phyloP scores from a whole-genome alignment of 176 grass and related monocot genomes.

The Eremochloa ophiuroides region DNA sequence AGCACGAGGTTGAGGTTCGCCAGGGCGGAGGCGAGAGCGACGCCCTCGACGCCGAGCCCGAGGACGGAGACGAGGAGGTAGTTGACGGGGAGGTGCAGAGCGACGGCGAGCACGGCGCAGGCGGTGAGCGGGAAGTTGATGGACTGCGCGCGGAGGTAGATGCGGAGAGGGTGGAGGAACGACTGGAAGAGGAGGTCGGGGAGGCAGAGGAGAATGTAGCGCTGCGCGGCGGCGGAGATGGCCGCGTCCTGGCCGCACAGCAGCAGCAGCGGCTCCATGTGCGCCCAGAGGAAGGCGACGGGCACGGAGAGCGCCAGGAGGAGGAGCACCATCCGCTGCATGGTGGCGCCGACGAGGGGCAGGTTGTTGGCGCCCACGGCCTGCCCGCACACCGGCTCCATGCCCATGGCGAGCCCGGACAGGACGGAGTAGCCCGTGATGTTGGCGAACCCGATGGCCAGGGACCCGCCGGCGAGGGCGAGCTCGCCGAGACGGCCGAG shows the following conservation, averaged over 20 bases:
- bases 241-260: slow-evolving; percentile 69
- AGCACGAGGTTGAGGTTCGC: slow-evolving; percentile 85
- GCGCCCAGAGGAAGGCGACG: slow-evolving; percentile 62
- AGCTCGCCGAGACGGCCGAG: slow-evolving; percentile 79
- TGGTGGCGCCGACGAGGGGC: slow-evolving; percentile 60
- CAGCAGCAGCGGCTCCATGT: slow-evolving; percentile 78
- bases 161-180: slow-evolving; percentile 85
- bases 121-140: slow-evolving; percentile 75
- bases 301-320: slow-evolving; percentile 61
- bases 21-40: slow-evolving; percentile 66
- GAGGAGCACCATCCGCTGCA: slow-evolving; percentile 73
- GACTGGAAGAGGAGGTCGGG: slow-evolving; percentile 91
- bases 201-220: slow-evolving; percentile 69
- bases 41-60: slow-evolving; percentile 59
- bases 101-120: slow-evolving; percentile 60
- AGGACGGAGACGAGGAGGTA: slow-evolving; percentile 66
- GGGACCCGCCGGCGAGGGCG: slow-evolving; percentile 78
- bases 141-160: slow-evolving; percentile 88
- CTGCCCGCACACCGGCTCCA: slow-evolving; percentile 97
- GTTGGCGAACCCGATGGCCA: slow-evolving; percentile 95
- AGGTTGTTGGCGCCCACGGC: slow-evolving; percentile 71
- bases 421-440: slow-evolving; percentile 92
- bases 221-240: slow-evolving; percentile 56
- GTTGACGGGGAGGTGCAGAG: slow-evolving; percentile 72
- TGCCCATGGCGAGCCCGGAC: slow-evolving; percentile 83